These are phyloP conservation scores for Ajuga chamaepitys DNA, from an alignment of 257 asterid genomes.

Conservation along the genomic window DNA sequence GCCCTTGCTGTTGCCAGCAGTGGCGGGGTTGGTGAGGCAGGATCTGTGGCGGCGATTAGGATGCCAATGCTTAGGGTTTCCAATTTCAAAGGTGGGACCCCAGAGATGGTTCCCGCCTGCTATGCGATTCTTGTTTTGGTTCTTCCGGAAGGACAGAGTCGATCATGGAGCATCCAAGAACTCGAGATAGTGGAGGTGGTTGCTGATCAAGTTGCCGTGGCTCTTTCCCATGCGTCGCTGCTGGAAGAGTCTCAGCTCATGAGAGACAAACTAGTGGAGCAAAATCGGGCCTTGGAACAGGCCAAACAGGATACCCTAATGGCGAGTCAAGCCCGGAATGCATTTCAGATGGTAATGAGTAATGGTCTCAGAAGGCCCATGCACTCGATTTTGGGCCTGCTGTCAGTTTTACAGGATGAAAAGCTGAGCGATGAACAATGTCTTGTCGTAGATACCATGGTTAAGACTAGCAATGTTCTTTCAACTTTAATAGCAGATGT, in stretches of 20 bases:
- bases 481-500: slow-evolving; percentile 63
- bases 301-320: slow-evolving; percentile 66
- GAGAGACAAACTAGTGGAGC: slow-evolving; percentile 65
- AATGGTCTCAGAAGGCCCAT: slow-evolving; percentile 77
- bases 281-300: slow-evolving; percentile 65
- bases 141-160: slow-evolving; percentile 50
- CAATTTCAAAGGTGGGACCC: slow-evolving; percentile 82
- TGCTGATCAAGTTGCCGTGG: slow-evolving; percentile 94
- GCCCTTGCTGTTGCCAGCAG: slow-evolving; percentile 74
- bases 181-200: slow-evolving; percentile 80
- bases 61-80: slow-evolving; percentile 88
- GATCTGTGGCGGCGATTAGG: slow-evolving; percentile 81
- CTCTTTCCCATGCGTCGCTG: slow-evolving; percentile 90
- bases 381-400: slow-evolving; percentile 77
- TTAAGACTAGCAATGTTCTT: slow-evolving; percentile 59
- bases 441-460: slow-evolving; percentile 59
- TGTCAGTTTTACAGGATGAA: slow-evolving; percentile 67
- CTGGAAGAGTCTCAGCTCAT: slow-evolving; percentile 79
- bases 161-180: slow-evolving; percentile 71
- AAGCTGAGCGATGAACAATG: slow-evolving; percentile 46
- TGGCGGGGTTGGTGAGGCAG: slow-evolving; percentile 48
- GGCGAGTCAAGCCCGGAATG: slow-evolving; percentile 80
- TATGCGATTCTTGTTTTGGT: slow-evolving; percentile 84
- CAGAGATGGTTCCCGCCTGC: slow-evolving; percentile 68
- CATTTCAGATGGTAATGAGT: slow-evolving; percentile 78